These are phyloP conservation scores for Leccinellum rugosiceps DNA, from an alignment of 768 basidiomycete genomes.

Conservation along the genomic window DNA sequence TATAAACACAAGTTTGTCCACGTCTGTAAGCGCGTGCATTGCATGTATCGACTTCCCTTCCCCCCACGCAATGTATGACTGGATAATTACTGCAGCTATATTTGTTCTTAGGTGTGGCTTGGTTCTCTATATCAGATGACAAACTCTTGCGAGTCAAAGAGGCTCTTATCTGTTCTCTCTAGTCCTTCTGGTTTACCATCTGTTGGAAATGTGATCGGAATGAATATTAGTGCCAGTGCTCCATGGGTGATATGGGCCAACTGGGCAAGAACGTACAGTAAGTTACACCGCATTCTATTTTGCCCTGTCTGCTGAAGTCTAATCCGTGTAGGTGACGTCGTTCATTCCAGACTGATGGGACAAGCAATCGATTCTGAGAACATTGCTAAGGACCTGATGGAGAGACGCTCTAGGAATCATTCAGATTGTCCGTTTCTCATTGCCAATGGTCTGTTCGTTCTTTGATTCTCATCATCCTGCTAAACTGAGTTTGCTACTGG, in stretches of 20 bases:
- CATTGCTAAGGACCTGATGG: background rate
- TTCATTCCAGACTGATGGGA: background rate
- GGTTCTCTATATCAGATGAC: too few species aligned
- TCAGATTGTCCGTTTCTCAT: background rate
- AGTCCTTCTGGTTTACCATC: background rate
- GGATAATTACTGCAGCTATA: too few species aligned
- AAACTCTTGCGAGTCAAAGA: too few species aligned
- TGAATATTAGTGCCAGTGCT: background rate
- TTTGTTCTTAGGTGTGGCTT: too few species aligned
- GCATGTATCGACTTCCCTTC: too few species aligned
- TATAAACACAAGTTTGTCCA: too few species aligned
- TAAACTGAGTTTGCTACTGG: background rate
- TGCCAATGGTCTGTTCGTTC: background rate
- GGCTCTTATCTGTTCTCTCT: background rate
- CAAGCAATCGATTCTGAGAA: background rate
- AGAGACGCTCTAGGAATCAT: background rate
- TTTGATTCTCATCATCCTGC: background rate
- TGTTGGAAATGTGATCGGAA: background rate
- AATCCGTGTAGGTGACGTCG: background rate
- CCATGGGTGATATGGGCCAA: background rate
- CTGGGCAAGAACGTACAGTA: background rate
- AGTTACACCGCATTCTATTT: background rate
- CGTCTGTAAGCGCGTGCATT: too few species aligned
- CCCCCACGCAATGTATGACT: too few species aligned
- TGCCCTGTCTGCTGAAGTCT: background rate